Percentiles rank a stretch among this genome's conserved stretches.
These are phyloP conservation scores for Fusarium longipes DNA, from an alignment of 2,329 filamentous ascomycete genomes.

Conservation along the genomic window DNA sequence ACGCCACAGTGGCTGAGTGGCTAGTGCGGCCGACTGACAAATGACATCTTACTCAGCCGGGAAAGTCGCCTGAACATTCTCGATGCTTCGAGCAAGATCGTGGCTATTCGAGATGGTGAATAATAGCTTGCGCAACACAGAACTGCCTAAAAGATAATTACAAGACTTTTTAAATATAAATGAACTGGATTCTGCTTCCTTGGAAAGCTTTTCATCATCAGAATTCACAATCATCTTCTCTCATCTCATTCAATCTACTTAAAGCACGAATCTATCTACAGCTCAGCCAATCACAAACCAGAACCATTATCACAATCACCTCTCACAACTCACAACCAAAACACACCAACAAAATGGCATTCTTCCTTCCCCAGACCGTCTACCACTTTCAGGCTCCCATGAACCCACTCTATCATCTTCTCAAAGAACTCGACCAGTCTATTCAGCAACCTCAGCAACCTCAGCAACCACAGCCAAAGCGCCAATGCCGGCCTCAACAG, in stretches of 20 bases:
- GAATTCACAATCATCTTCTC: background rate
- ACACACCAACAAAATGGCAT: slow-evolving; percentile 16
- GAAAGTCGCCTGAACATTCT: background rate
- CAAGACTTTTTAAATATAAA: background rate
- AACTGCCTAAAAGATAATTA: background rate
- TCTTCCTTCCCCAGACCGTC: slow-evolving; percentile 25
- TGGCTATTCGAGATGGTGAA: slow-evolving; percentile 1
- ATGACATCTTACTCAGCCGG: slow-evolving; percentile 6
- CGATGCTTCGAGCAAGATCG: slow-evolving; percentile 9
- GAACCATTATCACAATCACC: background rate
- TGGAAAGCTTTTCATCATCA: background rate
- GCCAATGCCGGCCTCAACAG: slow-evolving; percentile 23
- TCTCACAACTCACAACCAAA: background rate
- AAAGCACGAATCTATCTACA: background rate
- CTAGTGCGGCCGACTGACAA: background rate
- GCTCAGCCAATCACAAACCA: background rate
- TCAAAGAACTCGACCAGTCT: slow-evolving; percentile 23
- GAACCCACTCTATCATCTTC: slow-evolving; percentile 25
- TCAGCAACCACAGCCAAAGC: slow-evolving; percentile 19
- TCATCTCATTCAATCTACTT: background rate
- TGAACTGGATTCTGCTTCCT: background rate
- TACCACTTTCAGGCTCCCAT: slow-evolving; percentile 14
- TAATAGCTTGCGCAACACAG: slow-evolving; percentile 14
- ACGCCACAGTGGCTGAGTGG: slow-evolving; percentile 12
- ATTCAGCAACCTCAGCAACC: slow-evolving; percentile 20